phyloP scores from a whole-genome alignment of 768 basidiomycete genomes.

The Mycena filopes region DNA sequence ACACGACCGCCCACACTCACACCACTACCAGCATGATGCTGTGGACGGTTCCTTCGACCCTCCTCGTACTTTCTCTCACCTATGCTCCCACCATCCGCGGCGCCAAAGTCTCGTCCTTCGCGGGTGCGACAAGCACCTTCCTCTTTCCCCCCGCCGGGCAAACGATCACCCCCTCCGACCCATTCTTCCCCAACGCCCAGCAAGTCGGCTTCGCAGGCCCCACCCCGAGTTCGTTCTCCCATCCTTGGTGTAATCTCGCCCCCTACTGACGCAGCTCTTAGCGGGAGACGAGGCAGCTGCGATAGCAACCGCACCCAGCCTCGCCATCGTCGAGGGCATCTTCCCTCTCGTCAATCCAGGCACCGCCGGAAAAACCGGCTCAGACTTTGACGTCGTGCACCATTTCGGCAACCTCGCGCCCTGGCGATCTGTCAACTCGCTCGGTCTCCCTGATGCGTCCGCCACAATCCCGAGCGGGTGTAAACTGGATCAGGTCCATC shows the following conservation, averaged over 20 bases:
- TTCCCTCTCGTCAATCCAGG: constrained; percentile 56
- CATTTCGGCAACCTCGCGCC: constrained; percentile 62
- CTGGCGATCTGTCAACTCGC: constrained; percentile 54
- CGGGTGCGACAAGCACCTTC: constrained; percentile 53
- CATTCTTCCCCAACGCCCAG: constrained; percentile 53
- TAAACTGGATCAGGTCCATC: not conserved
- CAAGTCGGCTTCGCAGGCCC: constrained; percentile 60
- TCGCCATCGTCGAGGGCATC: constrained; percentile 47
- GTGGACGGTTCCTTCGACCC: not conserved
- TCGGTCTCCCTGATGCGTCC: not conserved
- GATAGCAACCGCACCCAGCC: constrained; percentile 54
- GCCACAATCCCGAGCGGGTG: not conserved
- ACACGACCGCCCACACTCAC: too few species aligned
- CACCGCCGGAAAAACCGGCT: constrained; percentile 41
- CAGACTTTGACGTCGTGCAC: constrained; percentile 55
- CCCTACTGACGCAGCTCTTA: too few species aligned
- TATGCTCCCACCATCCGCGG: not conserved
- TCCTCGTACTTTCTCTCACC: not conserved
- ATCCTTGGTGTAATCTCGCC: not conserved
- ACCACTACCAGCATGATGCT: not conserved
- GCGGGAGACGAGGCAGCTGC: constrained; percentile 56
- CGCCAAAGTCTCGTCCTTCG: constrained; percentile 46
- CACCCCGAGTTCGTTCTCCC: constrained; percentile 53
- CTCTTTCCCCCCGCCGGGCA: constrained; percentile 54
- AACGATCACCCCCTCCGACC: constrained; percentile 47